Evolutionary conservation across 176 grass and related monocot species (phyloP).

Genomic region (Dendrocalamus sinicus): DNA sequence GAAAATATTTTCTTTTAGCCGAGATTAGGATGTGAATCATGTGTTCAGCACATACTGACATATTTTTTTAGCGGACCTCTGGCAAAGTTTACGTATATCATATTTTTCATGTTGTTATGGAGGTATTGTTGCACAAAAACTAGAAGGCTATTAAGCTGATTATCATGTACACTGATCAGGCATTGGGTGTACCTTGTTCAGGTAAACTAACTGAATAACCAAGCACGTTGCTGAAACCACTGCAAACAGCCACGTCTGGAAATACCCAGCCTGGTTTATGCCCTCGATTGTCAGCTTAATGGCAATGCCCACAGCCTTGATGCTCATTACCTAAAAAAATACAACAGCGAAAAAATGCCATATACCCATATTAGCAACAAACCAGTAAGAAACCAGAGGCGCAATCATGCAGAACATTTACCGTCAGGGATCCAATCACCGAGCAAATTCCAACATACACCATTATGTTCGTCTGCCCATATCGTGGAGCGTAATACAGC

Average conservation of each 20-base stretch:
- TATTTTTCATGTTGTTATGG: neutral
- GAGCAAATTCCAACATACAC: conserved; percentile 95
- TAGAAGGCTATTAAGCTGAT: neutral
- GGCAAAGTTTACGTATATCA: neutral
- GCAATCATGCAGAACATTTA: conserved; percentile 45
- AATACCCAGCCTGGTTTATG: conserved; percentile 84
- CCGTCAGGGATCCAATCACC: conserved; percentile 86
- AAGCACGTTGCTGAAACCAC: conserved; percentile 77
- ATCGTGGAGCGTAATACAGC: conserved; percentile 76
- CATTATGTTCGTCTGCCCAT: conserved; percentile 92
- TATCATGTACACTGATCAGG: conserved; percentile 6
- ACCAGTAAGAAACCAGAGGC: neutral
- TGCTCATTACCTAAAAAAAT: conserved; percentile 87
- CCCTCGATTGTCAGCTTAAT: conserved; percentile 93
- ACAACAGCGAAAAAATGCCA: conserved; percentile 16
- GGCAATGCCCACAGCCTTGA: conserved; percentile 90
- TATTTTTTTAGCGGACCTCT: neutral
- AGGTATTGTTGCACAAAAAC: neutral
- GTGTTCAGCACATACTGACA: neutral
- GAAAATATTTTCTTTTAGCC: neutral
- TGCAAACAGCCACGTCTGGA: conserved; percentile 91
- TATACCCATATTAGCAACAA: conserved; percentile 27
- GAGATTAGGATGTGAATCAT: neutral
- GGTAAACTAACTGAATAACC: conserved; percentile 86
- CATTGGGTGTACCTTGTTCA: conserved; percentile 76